phyloP scores from a whole-genome alignment of 1,284 basidiomycete species.

The Porodaedalea pini region DNA sequence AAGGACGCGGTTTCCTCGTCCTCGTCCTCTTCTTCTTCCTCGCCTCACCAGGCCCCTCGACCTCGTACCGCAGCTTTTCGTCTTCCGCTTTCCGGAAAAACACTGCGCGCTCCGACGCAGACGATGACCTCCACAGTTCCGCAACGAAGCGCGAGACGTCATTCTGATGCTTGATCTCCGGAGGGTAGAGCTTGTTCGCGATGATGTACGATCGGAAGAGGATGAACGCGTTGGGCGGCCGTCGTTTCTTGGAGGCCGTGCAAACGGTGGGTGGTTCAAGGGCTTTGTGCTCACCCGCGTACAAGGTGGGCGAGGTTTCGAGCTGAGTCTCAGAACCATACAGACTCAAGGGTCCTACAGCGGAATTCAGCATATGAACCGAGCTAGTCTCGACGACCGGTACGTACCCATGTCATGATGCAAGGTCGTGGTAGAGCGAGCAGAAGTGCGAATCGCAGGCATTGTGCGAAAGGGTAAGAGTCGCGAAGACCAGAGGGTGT shows the following conservation, averaged over 20 bases:
- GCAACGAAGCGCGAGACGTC: conserved; percentile 10
- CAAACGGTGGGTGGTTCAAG: background rate
- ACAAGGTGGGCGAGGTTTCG: no score
- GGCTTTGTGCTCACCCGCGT: no score
- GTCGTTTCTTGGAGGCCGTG: background rate
- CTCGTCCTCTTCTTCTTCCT: conserved; percentile 25
- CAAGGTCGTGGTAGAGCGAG: no score
- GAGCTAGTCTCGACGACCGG: background rate
- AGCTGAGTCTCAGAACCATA: background rate
- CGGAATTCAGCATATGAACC: no score
- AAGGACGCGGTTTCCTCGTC: conserved; percentile 22
- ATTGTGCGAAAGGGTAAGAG: background rate
- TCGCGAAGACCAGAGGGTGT: background rate
- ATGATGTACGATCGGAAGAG: conserved; percentile 8
- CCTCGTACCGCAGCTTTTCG: background rate
- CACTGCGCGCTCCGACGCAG: background rate
- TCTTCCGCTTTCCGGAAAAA: conserved; percentile 5
- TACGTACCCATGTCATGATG: background rate
- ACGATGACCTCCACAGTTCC: background rate
- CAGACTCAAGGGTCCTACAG: no score
- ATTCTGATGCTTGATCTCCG: conserved; percentile 1
- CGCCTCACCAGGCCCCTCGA: background rate
- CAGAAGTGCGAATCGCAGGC: conserved; percentile 1
- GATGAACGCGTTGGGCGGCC: conserved; percentile 11
- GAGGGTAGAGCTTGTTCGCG: background rate